phyloP scores from a whole-genome alignment of 1,139 yeast genomes.

The Ogataea hybrid region DNA sequence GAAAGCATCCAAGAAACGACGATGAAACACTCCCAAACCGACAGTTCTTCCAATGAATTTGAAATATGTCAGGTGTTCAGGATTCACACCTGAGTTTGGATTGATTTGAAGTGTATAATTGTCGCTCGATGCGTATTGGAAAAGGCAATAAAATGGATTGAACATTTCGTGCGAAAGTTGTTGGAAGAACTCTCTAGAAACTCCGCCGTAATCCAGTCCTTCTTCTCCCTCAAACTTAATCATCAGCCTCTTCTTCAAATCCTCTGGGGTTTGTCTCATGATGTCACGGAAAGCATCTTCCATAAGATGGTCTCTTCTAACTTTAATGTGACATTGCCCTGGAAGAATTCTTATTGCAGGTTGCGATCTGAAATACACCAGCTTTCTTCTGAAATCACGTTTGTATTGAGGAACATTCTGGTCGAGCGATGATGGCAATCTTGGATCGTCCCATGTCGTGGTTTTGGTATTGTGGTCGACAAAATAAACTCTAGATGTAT shows the following conservation, averaged over 20 bases:
- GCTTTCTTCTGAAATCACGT: constrained; percentile 97
- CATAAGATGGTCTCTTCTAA: constrained; percentile 92
- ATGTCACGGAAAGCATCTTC: constrained; percentile 98
- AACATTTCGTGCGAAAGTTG: constrained; percentile 97
- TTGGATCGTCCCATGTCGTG: constrained; percentile 99
- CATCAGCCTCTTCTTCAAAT: constrained; percentile 94
- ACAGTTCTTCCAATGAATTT: constrained; percentile 98
- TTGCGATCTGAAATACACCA: constrained; percentile 95
- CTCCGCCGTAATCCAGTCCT: constrained; percentile 99
- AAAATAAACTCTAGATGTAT: constrained; percentile 96
- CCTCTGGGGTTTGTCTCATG: constrained; percentile 98
- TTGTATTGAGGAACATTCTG: constrained; percentile 99
- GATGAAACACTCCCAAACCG: constrained; percentile 96
- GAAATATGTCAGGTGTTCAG: constrained; percentile 96
- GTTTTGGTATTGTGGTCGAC: constrained; percentile 99
- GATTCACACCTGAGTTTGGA: constrained; percentile 97
- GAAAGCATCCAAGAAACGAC: constrained; percentile 96
- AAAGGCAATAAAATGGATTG: constrained; percentile 94
- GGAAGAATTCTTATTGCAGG: constrained; percentile 96
- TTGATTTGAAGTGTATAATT: constrained; percentile 96
- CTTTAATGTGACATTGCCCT: constrained; percentile 98
- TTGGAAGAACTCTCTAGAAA: constrained; percentile 95
- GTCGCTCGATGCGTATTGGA: constrained; percentile 97
- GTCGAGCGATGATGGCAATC: constrained; percentile 94
- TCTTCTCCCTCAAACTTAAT: constrained; percentile 99